A percentile compares a stretch with the other conserved stretches of the same genome.
These are phyloP conservation scores for Taphrina sp. DNA, from an alignment of 1,139 yeast genomes.

Conservation along the genomic window DNA sequence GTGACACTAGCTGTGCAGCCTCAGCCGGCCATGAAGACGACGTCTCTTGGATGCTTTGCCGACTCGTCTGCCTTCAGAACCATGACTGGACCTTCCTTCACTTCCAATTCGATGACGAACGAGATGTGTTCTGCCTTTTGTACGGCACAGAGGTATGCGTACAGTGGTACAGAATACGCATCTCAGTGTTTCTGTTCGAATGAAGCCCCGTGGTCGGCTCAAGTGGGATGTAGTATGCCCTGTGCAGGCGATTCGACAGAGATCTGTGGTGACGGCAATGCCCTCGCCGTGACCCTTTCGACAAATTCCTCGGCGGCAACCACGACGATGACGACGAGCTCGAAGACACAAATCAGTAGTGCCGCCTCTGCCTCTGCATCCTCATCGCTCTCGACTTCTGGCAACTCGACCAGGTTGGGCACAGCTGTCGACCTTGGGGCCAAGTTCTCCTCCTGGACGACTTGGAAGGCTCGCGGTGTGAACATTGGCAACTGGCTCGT, in stretches of 20 bases:
- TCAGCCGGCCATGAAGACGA: slow-evolving; percentile 1
- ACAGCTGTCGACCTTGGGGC: slow-evolving; percentile 13
- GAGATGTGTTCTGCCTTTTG: slow-evolving; percentile 26
- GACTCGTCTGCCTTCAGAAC: slow-evolving; percentile 18
- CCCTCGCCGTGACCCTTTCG: slow-evolving; percentile 1
- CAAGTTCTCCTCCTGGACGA: slow-evolving; percentile 16
- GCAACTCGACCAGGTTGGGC: not conserved
- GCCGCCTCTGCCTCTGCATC: not conserved
- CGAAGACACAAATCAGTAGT: not conserved
- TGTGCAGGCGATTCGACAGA: slow-evolving; percentile 16
- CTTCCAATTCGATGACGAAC: slow-evolving; percentile 19
- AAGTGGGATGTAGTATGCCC: slow-evolving; percentile 18
- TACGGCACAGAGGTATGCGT: slow-evolving; percentile 16
- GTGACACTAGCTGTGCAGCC: slow-evolving; percentile 8
- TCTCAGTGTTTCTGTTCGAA: slow-evolving; percentile 25
- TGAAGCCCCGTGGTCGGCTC: slow-evolving; percentile 13
- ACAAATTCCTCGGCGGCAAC: slow-evolving; percentile 5
- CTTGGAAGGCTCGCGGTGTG: slow-evolving; percentile 55
- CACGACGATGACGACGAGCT: not conserved
- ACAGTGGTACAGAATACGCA: slow-evolving; percentile 29
- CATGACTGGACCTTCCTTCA: slow-evolving; percentile 17
- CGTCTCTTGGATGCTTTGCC: slow-evolving; percentile 22
- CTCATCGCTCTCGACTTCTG: not conserved
- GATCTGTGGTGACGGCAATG: slow-evolving; percentile 29
- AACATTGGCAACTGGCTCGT: slow-evolving; percentile 89